phyloP scores from a whole-genome alignment of 2,329 filamentous ascomycete species.

The Neocucurbitaria cava region DNA sequence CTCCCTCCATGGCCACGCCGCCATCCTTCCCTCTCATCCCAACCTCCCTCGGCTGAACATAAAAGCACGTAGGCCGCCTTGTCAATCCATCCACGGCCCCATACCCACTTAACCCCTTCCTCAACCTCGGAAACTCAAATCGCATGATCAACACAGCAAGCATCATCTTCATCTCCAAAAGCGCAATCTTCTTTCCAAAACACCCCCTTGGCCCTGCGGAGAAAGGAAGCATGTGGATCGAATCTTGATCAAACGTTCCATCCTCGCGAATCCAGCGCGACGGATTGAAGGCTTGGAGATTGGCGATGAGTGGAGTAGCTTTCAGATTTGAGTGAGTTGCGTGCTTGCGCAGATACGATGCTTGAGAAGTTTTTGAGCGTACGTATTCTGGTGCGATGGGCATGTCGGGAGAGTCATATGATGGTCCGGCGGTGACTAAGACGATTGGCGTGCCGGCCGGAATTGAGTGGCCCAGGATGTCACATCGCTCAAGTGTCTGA shows the following conservation, averaged over 20 bases:
- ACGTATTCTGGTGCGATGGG: neutral
- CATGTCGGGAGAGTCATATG: neutral
- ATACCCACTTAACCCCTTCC: conserved; percentile 6
- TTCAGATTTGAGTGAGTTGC: neutral
- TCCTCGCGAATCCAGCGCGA: conserved; percentile 45
- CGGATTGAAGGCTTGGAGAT: conserved; percentile 25
- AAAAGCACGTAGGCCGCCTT: conserved; percentile 1
- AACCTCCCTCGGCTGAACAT: neutral
- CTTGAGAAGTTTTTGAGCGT: conserved; percentile 1
- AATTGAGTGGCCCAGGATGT: conserved; percentile 6
- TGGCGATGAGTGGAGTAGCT: neutral
- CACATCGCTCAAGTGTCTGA: conserved; percentile 2
- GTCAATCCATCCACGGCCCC: conserved; percentile 5
- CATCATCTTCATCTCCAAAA: conserved; percentile 13
- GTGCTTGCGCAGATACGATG: neutral
- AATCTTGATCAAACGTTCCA: conserved; percentile 24
- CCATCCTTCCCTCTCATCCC: neutral
- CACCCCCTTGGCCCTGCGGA: conserved; percentile 12
- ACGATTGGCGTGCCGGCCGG: conserved; percentile 9
- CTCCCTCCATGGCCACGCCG: neutral
- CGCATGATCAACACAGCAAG: conserved; percentile 6
- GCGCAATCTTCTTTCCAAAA: conserved; percentile 13
- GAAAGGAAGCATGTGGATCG: conserved; percentile 8
- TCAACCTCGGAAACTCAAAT: conserved; percentile 5
- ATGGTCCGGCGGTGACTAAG: conserved; percentile 11